Conservation (phyloP, 2,329 filamentous ascomycete genomes). For the Neofusicoccum ribis region DNA sequence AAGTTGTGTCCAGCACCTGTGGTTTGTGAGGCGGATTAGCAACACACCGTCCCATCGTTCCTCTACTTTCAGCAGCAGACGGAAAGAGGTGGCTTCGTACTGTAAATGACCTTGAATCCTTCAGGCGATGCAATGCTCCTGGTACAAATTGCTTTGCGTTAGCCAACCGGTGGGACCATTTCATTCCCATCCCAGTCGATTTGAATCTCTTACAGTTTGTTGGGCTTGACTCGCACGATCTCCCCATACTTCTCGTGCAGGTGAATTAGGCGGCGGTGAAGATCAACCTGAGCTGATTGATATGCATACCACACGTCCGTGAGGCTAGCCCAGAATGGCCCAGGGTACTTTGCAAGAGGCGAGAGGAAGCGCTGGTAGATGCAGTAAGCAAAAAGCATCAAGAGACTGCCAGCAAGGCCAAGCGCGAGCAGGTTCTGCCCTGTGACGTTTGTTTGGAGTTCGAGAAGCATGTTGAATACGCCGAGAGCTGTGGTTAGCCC, state of each 20-base stretch:
- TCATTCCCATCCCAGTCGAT: too few relatives aligned
- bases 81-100: not conserved
- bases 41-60: not conserved
- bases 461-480: too few relatives aligned
- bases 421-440: too few relatives aligned
- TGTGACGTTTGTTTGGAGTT: too few relatives aligned
- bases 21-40: too few relatives aligned
- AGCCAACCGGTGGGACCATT: not conserved
- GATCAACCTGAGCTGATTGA: slow-evolving; percentile 31
- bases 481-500: too few relatives aligned
- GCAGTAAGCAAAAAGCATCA: not conserved
- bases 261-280: slow-evolving; percentile 55
- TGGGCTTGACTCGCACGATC: slow-evolving; percentile 75
- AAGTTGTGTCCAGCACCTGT: not conserved
- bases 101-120: not conserved
- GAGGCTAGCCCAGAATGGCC: slow-evolving; percentile 30
- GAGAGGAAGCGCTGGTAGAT: slow-evolving; percentile 24
- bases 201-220: slow-evolving; percentile 60
- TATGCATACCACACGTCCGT: slow-evolving; percentile 31
- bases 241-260: slow-evolving; percentile 71
- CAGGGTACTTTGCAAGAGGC: slow-evolving; percentile 29
- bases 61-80: not conserved
- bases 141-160: not conserved
- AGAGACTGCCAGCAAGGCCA: not conserved
- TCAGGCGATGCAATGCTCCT: not conserved